Base-by-base conservation (phyloP, 2,329 filamentous ascomycete genomes). In the Madurella fahalii region DNA sequence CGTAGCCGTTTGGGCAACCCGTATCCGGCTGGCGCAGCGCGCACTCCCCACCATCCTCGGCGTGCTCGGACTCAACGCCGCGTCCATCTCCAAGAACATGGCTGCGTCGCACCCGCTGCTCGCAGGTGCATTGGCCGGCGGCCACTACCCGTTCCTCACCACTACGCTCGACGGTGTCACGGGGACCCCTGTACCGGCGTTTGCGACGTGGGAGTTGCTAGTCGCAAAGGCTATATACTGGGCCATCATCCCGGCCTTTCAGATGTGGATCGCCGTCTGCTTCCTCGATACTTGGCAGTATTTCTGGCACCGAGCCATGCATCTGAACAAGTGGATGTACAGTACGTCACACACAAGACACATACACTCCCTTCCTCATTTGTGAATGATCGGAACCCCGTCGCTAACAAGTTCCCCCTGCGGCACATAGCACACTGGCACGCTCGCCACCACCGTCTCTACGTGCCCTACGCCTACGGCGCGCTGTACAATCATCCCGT, bases 211-310 rank as follows among this genome's bases (percentile, higher is more conserved):
- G 93, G 93, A 97, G 72, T 67, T 95, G 42, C 61, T 78, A 31
- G 72, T 83, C 34, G 94, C 90, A 41, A 87, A 86, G 71, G 76
- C 81, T 57, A 82, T 96, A 61, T 97, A 97, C 75, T 87, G 89
- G 78, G 74, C 84, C 58, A 68, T 86, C 40, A 79, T 97, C 58
- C 94, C 94, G 0, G 79, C 76, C 2, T 52, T 93, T 47, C 93
- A 97, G 70, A 89, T 96, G 67, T 74, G 82, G 54, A 66, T 89
- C 47, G 94, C 86, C 20, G 81, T 93, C 57, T 74, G 83, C 60
- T 77, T 95, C 61, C 82, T 97, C 63, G 94, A 99, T 73, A 94
- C 91, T 43, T 99, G 94, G 94, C 93, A 99, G 70, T 99, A 99
- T 75, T 96, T 96, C 74, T 80, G 93, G 65, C 94, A 99, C 73